phyloP scores from a whole-genome alignment of 2,329 filamentous ascomycete species.

The Paraconiothyrium brasiliense region DNA sequence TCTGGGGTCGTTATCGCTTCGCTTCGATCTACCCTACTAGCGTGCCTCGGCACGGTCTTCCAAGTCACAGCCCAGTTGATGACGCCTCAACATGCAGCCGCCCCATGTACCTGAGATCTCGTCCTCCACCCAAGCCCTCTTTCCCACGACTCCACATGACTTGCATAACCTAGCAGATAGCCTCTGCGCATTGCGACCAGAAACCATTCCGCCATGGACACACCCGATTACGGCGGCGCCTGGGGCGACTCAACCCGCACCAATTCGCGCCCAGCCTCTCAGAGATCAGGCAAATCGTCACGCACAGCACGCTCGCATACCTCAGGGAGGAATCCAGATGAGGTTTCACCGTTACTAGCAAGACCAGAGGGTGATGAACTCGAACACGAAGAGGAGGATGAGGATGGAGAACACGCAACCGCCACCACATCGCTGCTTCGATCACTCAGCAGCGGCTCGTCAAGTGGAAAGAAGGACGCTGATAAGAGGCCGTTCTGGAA shows the following conservation, averaged over 20 bases:
- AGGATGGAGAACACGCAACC: slow-evolving; percentile 38
- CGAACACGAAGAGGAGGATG: slow-evolving; percentile 37
- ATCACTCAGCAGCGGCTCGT: slow-evolving; percentile 38
- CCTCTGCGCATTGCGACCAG: slow-evolving; percentile 11
- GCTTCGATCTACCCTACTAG: slow-evolving; percentile 22
- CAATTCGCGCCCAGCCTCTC: slow-evolving; percentile 50
- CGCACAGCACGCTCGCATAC: slow-evolving; percentile 42
- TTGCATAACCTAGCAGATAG: slow-evolving; percentile 24
- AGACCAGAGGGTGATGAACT: slow-evolving; percentile 30
- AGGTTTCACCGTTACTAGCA: slow-evolving; percentile 53
- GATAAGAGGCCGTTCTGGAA: slow-evolving; percentile 42
- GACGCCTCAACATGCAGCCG: slow-evolving; percentile 15
- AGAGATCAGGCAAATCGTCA: slow-evolving; percentile 46
- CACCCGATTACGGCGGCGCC: slow-evolving; percentile 41
- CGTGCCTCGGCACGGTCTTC: slow-evolving; percentile 16
- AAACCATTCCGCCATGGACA: slow-evolving; percentile 38
- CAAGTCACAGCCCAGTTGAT: slow-evolving; percentile 10
- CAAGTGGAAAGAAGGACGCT: slow-evolving; percentile 25
- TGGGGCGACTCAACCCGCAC: slow-evolving; percentile 47
- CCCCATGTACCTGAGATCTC: neutral
- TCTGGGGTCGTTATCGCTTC: slow-evolving; percentile 25
- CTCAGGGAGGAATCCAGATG: slow-evolving; percentile 44
- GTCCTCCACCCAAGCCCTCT: neutral
- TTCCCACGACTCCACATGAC: slow-evolving; percentile 3
- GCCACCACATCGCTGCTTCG: slow-evolving; percentile 49